Evolutionary conservation across 805 yeast species (phyloP), one percentile per base, ranked within the genome.

Genomic region (Metschnikowia kofuensis): DNA sequence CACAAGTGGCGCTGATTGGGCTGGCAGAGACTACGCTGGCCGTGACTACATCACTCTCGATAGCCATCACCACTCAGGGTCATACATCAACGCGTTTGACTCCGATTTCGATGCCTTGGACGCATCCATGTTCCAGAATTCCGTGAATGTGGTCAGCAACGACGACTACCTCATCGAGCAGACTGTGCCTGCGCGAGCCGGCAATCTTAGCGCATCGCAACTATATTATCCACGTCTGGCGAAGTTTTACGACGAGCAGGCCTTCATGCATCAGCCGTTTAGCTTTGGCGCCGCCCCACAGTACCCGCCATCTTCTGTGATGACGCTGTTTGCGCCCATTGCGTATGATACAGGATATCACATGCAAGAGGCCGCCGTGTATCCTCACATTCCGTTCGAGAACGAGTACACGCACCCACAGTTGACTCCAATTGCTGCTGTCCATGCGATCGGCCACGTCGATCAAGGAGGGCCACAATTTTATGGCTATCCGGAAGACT

Each of bases 81-180:
- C 47, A 10, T 46, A 28, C 42, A 43, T 29, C 52, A 42, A 26
- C 54, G 58, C 61, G 9, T 58, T 54, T 12, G 62, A 59, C 49
- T 52, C 55, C 42, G 60, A 61, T 38, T 48, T 61, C 38, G 58
- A 53, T 32, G 16, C 32, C 30, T 49, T 61, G 28, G 65, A 62
- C 40, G 55, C 61, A 7, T 34, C 58, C 28, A 51, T 56, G 39
- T 57, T 61, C 46, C 58, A 48, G 32, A 56, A 50, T 29, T 56
- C 63, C 12, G 47, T 54, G 31, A 52, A 72, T 51, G 64, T 76
- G 40, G 69, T 66, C 21, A 68, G 66, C 51, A 74, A 70, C 49
- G 80, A 76, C 40, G 80, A 77, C 45, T 74, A 76, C 44, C 57
- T 79, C 41, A 76, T 78, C 37, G 82, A 79, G 53, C 82, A 78